phyloP scores from a whole-genome alignment of 2,329 filamentous ascomycete genomes.

The Samsoniella hepiali region DNA sequence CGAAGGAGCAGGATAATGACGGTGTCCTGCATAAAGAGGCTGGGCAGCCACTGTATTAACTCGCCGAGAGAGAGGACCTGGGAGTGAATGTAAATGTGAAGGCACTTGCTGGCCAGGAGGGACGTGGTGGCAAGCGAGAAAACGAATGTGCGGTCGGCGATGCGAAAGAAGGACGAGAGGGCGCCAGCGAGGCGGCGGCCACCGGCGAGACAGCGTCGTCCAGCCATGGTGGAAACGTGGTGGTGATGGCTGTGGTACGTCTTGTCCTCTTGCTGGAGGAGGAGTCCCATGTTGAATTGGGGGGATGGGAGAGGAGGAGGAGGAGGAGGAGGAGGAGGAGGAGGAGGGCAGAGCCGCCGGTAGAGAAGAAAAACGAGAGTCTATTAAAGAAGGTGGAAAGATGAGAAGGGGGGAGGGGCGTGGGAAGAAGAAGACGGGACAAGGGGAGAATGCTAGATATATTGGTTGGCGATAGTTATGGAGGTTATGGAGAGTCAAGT shows the following conservation, averaged over 20 bases:
- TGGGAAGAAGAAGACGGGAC: background rate
- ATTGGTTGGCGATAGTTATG: background rate
- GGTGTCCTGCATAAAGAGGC: slow-evolving; percentile 19
- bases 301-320: background rate
- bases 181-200: background rate
- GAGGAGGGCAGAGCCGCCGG: background rate
- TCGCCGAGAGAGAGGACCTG: slow-evolving; percentile 14
- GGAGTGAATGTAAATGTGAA: slow-evolving; percentile 20
- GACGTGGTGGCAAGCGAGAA: slow-evolving; percentile 16
- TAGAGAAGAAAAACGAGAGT: background rate
- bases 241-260: background rate
- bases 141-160: slow-evolving; percentile 18
- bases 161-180: slow-evolving; percentile 13
- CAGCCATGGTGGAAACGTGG: slow-evolving; percentile 1
- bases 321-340: background rate
- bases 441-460: slow-evolving; percentile 1
- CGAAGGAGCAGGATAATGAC: slow-evolving; percentile 18
- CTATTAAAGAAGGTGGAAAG: background rate
- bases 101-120: slow-evolving; percentile 16
- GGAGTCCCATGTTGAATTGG: slow-evolving; percentile 16
- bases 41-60: slow-evolving; percentile 13
- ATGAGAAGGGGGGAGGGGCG: background rate
- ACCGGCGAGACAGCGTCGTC: background rate
- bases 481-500: background rate
- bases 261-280: slow-evolving; percentile 1